Conservation (phyloP, 768 basidiomycete genomes). For the Pluteus cervinus region DNA sequence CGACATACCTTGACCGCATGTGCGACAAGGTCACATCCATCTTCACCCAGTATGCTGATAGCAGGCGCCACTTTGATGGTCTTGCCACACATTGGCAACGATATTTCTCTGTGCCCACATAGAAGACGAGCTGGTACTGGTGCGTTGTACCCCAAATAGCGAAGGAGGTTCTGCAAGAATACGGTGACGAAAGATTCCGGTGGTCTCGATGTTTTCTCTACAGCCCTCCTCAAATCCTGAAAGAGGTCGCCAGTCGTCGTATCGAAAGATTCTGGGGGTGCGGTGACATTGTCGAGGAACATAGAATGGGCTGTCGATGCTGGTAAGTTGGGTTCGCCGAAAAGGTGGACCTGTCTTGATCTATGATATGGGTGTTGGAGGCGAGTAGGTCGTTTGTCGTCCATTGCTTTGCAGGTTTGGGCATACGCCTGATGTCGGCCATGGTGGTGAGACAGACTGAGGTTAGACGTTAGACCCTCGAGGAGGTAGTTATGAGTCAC, state of each 20-base stretch:
- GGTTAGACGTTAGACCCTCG: too few species aligned
- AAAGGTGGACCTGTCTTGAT: neutral
- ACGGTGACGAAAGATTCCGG: conserved; percentile 1
- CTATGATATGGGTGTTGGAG: neutral
- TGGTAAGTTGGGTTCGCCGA: neutral
- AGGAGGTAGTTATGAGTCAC: too few species aligned
- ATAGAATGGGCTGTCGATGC: neutral
- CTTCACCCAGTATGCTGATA: too few species aligned
- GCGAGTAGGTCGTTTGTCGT: neutral
- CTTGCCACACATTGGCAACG: too few species aligned
- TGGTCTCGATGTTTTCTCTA: too few species aligned
- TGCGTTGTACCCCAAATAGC: neutral
- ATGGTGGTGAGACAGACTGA: too few species aligned
- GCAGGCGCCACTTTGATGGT: too few species aligned
- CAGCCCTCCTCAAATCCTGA: neutral
- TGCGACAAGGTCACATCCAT: too few species aligned
- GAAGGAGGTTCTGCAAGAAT: neutral
- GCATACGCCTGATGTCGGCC: too few species aligned
- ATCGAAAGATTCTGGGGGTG: neutral
- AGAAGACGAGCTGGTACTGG: neutral
- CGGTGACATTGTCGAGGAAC: conserved; percentile 1
- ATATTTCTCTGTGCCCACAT: neutral
- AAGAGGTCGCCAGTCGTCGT: neutral
- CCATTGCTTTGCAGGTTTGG: too few species aligned
- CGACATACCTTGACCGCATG: too few species aligned